Percentiles rank a stretch among this genome's conserved stretches.
These are phyloP conservation scores for Ophiostoma himal-ulmi DNA, from an alignment of 2,329 filamentous ascomycete species.

Conservation along the genomic window DNA sequence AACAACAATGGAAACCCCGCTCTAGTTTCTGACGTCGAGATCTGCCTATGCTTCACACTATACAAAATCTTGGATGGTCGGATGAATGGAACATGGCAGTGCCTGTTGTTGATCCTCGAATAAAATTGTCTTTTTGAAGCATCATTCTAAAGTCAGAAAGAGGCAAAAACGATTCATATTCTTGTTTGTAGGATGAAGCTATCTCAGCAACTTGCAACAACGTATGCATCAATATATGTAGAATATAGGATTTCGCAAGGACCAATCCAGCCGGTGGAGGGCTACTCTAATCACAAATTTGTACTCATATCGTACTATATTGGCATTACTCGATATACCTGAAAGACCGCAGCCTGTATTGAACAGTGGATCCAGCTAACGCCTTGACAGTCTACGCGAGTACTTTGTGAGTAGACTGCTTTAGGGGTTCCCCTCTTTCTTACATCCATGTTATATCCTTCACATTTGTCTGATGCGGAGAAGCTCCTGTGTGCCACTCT, in stretches of 20 bases:
- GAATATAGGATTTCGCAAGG: not conserved
- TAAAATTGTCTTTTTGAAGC: not conserved
- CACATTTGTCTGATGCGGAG: not conserved
- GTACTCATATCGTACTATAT: not conserved
- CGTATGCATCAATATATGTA: not conserved
- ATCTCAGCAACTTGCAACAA: not conserved
- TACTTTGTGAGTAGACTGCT: not conserved
- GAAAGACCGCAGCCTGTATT: not conserved
- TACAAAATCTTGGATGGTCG: not conserved
- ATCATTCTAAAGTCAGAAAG: not conserved
- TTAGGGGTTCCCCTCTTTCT: conserved; percentile 6
- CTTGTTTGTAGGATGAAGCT: not conserved
- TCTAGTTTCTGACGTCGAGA: not conserved
- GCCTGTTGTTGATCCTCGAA: not conserved
- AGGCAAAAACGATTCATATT: not conserved
- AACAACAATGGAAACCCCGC: not conserved
- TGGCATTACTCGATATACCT: not conserved
- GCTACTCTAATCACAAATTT: not conserved
- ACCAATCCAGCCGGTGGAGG: not conserved
- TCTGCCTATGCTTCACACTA: not conserved
- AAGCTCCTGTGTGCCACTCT: not conserved
- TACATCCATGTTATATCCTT: conserved; percentile 3
- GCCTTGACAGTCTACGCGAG: not conserved
- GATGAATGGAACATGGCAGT: not conserved
- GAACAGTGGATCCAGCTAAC: not conserved